Percentiles rank a stretch among this genome's conserved stretches.
phyloP scores from a whole-genome alignment of 2,329 filamentous ascomycete genomes.

The Canariomyces notabilis region DNA sequence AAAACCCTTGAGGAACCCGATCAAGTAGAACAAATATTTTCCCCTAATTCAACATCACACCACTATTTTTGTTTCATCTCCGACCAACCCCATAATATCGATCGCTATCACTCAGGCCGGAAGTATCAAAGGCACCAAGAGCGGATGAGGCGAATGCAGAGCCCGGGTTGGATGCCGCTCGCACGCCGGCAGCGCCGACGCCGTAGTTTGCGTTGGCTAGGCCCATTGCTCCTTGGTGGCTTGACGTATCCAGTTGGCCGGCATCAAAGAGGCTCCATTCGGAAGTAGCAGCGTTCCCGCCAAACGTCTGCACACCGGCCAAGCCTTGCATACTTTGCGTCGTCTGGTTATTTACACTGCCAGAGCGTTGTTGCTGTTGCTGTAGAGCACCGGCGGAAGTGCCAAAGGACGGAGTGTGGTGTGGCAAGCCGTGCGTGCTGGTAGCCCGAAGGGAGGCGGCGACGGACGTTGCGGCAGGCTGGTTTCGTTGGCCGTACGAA shows the following conservation, averaged over 20 bases:
- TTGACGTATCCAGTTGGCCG: conserved; percentile 26
- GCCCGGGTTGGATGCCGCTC: conserved; percentile 24
- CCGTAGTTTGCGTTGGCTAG: conserved; percentile 26
- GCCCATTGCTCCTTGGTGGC: conserved; percentile 22
- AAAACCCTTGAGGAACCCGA: too few species aligned
- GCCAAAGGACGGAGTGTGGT: conserved; percentile 18
- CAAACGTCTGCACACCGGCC: conserved; percentile 18
- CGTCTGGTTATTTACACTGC: conserved; percentile 15
- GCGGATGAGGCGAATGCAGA: conserved; percentile 19
- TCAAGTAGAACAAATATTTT: too few species aligned
- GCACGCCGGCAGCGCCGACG: conserved; percentile 23
- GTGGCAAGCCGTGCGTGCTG: conserved; percentile 20
- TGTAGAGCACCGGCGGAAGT: conserved; percentile 10
- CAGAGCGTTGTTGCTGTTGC: conserved; percentile 22
- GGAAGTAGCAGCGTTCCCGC: conserved; percentile 10
- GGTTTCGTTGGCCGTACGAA: conserved; percentile 23
- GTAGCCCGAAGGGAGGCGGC: conserved; percentile 17
- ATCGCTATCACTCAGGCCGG: conserved; percentile 20
- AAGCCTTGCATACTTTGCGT: conserved; percentile 21
- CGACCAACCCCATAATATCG: conserved; percentile 21
- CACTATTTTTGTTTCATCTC: too few species aligned
- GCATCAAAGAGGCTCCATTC: conserved; percentile 29
- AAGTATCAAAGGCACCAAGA: conserved; percentile 28
- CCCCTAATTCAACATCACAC: too few species aligned
- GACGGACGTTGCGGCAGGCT: conserved; percentile 17